These are phyloP conservation scores for Aegilops sharonensis DNA, from an alignment of 176 grass and related monocot species.

Conservation along the genomic window DNA sequence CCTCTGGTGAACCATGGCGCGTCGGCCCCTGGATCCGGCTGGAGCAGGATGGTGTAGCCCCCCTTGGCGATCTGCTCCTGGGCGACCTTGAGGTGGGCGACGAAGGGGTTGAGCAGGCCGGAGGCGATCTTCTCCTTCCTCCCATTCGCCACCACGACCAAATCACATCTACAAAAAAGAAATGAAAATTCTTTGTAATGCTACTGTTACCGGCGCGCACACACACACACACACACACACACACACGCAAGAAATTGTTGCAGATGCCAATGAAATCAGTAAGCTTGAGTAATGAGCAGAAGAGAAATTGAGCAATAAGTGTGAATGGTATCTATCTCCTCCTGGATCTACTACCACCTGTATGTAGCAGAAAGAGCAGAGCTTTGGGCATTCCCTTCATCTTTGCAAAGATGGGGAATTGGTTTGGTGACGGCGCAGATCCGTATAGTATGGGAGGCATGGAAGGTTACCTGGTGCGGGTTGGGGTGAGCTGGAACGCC, in stretches of 20 bases:
- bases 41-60: constrained; percentile 84
- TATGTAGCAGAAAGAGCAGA: background rate
- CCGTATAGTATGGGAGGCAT: background rate
- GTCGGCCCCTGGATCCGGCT: constrained; percentile 46
- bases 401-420: background rate
- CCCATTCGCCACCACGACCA: constrained; percentile 78
- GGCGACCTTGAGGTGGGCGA: constrained; percentile 74
- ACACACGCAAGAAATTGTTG: too few relatives aligned
- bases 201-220: background rate
- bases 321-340: background rate
- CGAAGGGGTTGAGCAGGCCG: constrained; percentile 81
- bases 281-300: background rate
- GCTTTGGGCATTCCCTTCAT: background rate
- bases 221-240: too few relatives aligned
- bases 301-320: background rate
- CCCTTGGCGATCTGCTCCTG: constrained; percentile 92
- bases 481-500: constrained; percentile 95
- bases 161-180: constrained; percentile 72
- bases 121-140: constrained; percentile 91
- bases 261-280: background rate
- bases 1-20: constrained; percentile 81
- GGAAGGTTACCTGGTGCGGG: constrained; percentile 61
- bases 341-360: background rate
- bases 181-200: background rate
- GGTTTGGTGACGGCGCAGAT: background rate